Evolutionary conservation across 208 protist genomes (phyloP), one percentile per base, ranked within the genome.

Genomic region (Acanthamoeba triangularis): DNA sequence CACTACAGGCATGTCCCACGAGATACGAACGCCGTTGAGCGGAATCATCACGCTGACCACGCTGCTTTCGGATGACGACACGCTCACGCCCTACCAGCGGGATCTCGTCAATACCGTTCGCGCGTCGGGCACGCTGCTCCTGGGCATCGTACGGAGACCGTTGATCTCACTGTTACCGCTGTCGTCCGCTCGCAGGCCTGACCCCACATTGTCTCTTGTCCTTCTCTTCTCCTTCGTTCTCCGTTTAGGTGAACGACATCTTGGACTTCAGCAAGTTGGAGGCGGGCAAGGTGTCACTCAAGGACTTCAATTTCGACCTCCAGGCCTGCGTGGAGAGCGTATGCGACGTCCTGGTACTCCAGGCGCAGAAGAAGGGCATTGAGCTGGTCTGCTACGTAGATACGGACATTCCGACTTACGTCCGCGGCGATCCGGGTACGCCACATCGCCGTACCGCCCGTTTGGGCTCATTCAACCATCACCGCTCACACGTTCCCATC

Each of bases 261-360:
- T 37, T 94, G 91, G 91, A 94, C 37, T 94, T 94, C 10, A 94
- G 52, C 69, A 94, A 78, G 63, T 25, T 94, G 25, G 91, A 94
- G 69, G 91, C 69, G n/a, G 91, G 91, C 47, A 94, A 69, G 44
- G 52, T 94, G 14, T 94, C 91, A 20, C 69, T 94, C 30, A 69
- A 94, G 47, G 23, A 87, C 91, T 63, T 94, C 47, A 56, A 56
- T 41, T 94, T 94, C 30, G 54, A 94, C 35, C 91, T 94, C 18
- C 91, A 78, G 33, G 91, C 44, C 33, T 69, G 44, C 69, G 56
- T 94, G n/a, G 56, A 94, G 52, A 78, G 72, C 20, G 91, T 94
- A 47, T 63, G 44, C 63, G 69, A 85, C 52, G 74, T 72, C 30
- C 28, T 69, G 30, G 91, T 69, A n/a, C 30, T 84, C 5, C 54